Conservation (phyloP, 2,329 filamentous ascomycete species). For the Cephalotrichum gorgonifer region DNA sequence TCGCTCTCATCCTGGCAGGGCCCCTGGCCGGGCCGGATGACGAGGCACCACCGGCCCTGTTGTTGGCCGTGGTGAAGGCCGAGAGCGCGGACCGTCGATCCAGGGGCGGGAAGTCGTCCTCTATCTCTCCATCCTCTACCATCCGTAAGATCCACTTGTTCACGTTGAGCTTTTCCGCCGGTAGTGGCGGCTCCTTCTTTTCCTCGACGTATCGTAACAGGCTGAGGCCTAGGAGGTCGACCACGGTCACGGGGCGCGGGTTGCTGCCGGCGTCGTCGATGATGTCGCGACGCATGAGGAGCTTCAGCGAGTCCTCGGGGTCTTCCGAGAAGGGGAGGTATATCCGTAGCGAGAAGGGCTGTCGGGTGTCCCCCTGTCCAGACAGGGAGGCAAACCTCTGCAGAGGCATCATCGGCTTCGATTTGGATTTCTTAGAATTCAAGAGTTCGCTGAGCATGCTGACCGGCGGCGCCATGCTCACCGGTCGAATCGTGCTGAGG, state of each 20-base stretch:
- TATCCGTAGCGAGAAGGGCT: slow-evolving; percentile 66
- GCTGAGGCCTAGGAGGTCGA: slow-evolving; percentile 72
- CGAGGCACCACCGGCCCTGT: slow-evolving; percentile 33
- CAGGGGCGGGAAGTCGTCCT: slow-evolving; percentile 74
- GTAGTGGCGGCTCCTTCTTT: slow-evolving; percentile 57
- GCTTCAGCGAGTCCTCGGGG: slow-evolving; percentile 56
- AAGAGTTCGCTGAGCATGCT: slow-evolving; percentile 64
- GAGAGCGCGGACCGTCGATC: slow-evolving; percentile 64
- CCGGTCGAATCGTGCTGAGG: slow-evolving; percentile 49
- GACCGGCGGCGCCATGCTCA: slow-evolving; percentile 59
- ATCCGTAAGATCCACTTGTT: slow-evolving; percentile 78
- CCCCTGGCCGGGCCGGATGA: slow-evolving; percentile 42
- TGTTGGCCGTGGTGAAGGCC: slow-evolving; percentile 74
- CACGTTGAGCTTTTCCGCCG: slow-evolving; percentile 58
- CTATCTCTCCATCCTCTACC: slow-evolving; percentile 76
- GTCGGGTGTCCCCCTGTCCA: slow-evolving; percentile 64
- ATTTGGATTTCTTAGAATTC: slow-evolving; percentile 59
- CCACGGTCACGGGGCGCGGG: slow-evolving; percentile 57
- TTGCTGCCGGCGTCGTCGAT: slow-evolving; percentile 52
- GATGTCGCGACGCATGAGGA: slow-evolving; percentile 59
- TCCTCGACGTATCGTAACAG: slow-evolving; percentile 72
- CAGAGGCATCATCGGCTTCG: slow-evolving; percentile 60
- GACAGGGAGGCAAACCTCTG: slow-evolving; percentile 68
- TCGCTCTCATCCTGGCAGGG: slow-evolving; percentile 47
- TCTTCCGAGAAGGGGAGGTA: slow-evolving; percentile 63